Base-by-base conservation (phyloP, 148 eudicot genomes). In the Camellia sinensis region DNA sequence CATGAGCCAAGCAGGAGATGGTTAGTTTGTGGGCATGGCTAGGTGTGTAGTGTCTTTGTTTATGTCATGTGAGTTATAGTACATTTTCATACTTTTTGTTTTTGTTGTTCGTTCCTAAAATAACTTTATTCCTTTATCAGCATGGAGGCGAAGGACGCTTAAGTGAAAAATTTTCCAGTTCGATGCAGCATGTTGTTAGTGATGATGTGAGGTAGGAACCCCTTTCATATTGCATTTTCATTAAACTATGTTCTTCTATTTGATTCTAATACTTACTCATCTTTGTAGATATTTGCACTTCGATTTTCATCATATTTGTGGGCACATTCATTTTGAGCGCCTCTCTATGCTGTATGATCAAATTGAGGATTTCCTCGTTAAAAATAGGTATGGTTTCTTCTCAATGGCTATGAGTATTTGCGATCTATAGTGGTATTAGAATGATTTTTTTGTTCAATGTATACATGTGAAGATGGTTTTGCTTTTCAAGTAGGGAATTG, bases 121-220 rank as follows among this genome's bases (percentile, higher is more conserved):
- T 13, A 76, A 19, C 15, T n/a, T 85, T 80, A 6, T 71, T 29
- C 59, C 54, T 73, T 77, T 78, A 59, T 72, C 89, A 95, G 99
- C 86, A 89, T 78, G 99, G 99, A 80, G 97, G 93, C 61, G 99
- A 96, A 81, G 99, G 99, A 41, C 97, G 85, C 65, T 88, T 96
- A 71, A 78, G 90, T 84, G 98, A 89, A 86, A 88, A 88, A 83
- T 96, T 87, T 84, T 89, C 89, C 19, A 83, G 79, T 61, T 87
- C 91, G 29, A 87, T 92, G 93, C 92, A 96, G 79, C 82, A 85
- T 76, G 77, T 96, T 88, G 86, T 80, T 74, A 78, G 90, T 82
- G 99, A 96, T 57, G 95, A 92, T 75, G 75, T 92, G 80, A 92
- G 91, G 99, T 96, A 81, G 69, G 67, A 56, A 62, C 19, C 50